phyloP scores from a whole-genome alignment of 2,329 filamentous ascomycete genomes.

The Chaetothyriales sp. region DNA sequence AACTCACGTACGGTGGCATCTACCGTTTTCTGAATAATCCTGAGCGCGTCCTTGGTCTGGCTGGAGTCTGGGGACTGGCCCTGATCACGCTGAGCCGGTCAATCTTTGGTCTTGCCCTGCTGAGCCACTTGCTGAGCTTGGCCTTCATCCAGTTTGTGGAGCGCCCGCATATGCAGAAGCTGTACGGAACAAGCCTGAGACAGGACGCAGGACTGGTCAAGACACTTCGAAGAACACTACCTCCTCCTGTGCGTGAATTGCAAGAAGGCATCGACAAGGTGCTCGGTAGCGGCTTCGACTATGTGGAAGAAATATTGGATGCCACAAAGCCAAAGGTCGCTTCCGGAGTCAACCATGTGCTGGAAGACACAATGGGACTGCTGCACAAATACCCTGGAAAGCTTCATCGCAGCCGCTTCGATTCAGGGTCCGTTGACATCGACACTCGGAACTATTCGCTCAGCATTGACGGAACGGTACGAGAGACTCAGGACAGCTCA shows the following conservation, averaged over 20 bases:
- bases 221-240: conserved; percentile 74
- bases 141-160: conserved; percentile 87
- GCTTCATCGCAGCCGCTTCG: conserved; percentile 64
- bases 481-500: conserved; percentile 45
- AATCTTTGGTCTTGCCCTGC: conserved; percentile 71
- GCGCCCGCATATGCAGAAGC: conserved; percentile 93
- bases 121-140: conserved; percentile 73
- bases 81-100: conserved; percentile 81
- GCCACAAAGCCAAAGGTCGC: conserved; percentile 71
- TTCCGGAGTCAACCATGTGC: conserved; percentile 69
- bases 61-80: conserved; percentile 88
- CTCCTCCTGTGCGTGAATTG: conserved; percentile 66
- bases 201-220: conserved; percentile 82
- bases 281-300: conserved; percentile 70
- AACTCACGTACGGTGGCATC: conserved; percentile 89
- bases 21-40: conserved; percentile 98
- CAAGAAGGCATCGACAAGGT: conserved; percentile 77
- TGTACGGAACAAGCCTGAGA: conserved; percentile 74
- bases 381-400: conserved; percentile 83
- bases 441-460: conserved; percentile 70
- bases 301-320: conserved; percentile 83
- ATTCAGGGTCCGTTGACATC: conserved; percentile 64
- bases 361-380: conserved; percentile 71
- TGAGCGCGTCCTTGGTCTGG: conserved; percentile 80
- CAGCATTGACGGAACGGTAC: conserved; percentile 50